A percentile compares a stretch with the other conserved stretches of the same genome.
Conservation (phyloP, 2,329 filamentous ascomycete species). For the Cercospora janseana region DNA sequence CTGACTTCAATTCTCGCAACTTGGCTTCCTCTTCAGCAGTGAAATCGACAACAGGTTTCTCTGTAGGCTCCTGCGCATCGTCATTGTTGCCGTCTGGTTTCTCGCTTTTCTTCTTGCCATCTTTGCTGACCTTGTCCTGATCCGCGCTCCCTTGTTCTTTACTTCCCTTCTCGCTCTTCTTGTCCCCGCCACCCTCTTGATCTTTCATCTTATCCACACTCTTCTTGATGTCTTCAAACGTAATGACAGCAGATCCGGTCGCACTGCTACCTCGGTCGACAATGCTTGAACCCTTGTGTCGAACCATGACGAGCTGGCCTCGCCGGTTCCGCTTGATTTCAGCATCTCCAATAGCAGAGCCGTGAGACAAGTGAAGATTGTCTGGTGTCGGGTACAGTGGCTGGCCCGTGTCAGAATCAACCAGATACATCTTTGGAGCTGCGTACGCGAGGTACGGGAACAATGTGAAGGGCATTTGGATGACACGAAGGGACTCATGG, state of each 20-base stretch:
- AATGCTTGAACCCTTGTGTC: conserved; percentile 24
- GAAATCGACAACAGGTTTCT: conserved; percentile 15
- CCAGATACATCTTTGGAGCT: conserved; percentile 22
- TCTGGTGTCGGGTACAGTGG: conserved; percentile 23
- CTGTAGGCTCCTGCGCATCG: conserved; percentile 1
- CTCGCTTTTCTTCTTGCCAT: conserved; percentile 13
- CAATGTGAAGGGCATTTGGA: neutral
- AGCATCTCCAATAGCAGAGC: conserved; percentile 27
- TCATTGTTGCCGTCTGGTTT: conserved; percentile 18
- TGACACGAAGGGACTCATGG: neutral
- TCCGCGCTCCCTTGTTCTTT: neutral
- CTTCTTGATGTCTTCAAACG: conserved; percentile 14
- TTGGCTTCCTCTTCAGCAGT: conserved; percentile 44
- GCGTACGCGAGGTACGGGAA: conserved; percentile 10
- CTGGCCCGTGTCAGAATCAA: conserved; percentile 36
- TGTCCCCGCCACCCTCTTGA: neutral
- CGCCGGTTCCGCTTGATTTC: conserved; percentile 29
- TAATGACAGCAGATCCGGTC: neutral
- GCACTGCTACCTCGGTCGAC: neutral
- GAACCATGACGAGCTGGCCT: conserved; percentile 30
- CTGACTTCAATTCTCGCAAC: conserved; percentile 29
- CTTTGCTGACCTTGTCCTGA: conserved; percentile 10
- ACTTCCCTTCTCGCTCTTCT: conserved; percentile 4
- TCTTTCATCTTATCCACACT: conserved; percentile 9
- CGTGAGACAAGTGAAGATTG: neutral